Percentiles rank a stretch among this genome's conserved stretches.
Evolutionary conservation across 805 yeast species (phyloP).

Genomic region (Saturnispora quitensis): DNA sequence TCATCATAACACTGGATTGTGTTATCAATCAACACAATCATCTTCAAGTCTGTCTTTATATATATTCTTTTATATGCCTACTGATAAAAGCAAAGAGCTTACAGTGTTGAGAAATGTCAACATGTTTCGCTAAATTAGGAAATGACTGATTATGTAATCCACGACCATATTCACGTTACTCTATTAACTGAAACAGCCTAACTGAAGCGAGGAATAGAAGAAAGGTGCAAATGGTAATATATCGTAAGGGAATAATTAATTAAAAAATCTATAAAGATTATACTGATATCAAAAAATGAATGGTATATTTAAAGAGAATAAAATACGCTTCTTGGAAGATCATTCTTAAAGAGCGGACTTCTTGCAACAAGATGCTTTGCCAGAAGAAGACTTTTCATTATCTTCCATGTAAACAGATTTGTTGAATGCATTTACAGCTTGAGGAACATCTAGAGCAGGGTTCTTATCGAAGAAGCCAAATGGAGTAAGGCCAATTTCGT

Average conservation of each 20-base stretch:
- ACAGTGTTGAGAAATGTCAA: not conserved
- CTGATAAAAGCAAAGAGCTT: not conserved
- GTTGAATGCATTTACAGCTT: conserved; percentile 58
- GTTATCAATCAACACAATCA: conserved; percentile 3
- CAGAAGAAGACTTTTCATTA: conserved; percentile 12
- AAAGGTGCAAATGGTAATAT: not conserved
- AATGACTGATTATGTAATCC: not conserved
- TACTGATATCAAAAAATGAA: not conserved
- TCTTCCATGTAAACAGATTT: conserved; percentile 39
- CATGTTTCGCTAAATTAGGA: not conserved
- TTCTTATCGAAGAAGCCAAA: conserved; percentile 67
- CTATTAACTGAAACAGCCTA: too few species aligned
- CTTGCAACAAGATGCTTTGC: conserved; percentile 23
- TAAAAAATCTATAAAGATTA: not conserved
- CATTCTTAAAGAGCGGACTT: conserved; percentile 18
- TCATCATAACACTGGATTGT: conserved; percentile 8
- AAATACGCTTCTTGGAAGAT: not conserved
- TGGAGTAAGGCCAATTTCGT: conserved; percentile 59
- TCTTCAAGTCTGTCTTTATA: not conserved
- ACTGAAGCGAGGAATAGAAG: too few species aligned
- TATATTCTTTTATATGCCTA: not conserved
- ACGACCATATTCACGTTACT: not conserved
- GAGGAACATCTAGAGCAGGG: conserved; percentile 74
- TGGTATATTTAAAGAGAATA: not conserved
- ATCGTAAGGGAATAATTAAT: not conserved